Evolutionary conservation across 495 filamentous ascomycete species (phyloP), one percentile per base, ranked within the genome.

Genomic region (Saxophila tyrrhenica): DNA sequence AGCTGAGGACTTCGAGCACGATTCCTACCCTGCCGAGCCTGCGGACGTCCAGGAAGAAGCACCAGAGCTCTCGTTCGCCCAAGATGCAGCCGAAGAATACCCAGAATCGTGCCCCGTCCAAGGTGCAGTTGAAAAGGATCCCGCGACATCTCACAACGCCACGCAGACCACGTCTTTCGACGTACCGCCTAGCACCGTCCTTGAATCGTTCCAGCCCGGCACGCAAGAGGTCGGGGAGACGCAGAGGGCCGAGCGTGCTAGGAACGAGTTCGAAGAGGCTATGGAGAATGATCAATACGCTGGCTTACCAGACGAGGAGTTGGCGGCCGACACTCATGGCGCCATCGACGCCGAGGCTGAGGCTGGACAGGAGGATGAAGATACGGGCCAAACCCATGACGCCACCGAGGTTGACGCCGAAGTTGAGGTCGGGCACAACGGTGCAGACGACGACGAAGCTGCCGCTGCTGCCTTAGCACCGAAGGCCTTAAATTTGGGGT

Each of bases 211-310:
- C 49, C 17, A 51, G 32, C 49, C 29, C 20, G 49, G 38, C n/a
- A 51, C 49, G 17, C 49, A 51, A 32, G 32, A 23, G 2, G 29
- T 39, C 17, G 49, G 49, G 2, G 49, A 51, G 49, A 51, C 49
- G 3, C 49, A 51, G 38, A 23, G 22, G 2, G 56, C 56, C 3
- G 21, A 45, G 11, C 13, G 49, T 1, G 56, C 39, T 32, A 20
- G n/a, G n/a, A 20, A 7, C 22, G 51, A 51, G 46, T 38, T 55
- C 3, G 39, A 55, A 7, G 57, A 50, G 15, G 25, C 29, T 47
- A 41, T 55, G 47, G 22, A 48, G 17, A n/a, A 50, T 42, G 21
- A 23, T 9, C 10, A 9, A 21, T 21, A 23, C 9, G 3, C 5
- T 11, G 42, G 20, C 24, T 9, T 25, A 22, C 9, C n/a, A n/a